Percentiles rank a stretch among this genome's conserved stretches.
These are phyloP conservation scores for Leishmania tarentolae DNA, from an alignment of 208 protist genomes.

Conservation along the genomic window DNA sequence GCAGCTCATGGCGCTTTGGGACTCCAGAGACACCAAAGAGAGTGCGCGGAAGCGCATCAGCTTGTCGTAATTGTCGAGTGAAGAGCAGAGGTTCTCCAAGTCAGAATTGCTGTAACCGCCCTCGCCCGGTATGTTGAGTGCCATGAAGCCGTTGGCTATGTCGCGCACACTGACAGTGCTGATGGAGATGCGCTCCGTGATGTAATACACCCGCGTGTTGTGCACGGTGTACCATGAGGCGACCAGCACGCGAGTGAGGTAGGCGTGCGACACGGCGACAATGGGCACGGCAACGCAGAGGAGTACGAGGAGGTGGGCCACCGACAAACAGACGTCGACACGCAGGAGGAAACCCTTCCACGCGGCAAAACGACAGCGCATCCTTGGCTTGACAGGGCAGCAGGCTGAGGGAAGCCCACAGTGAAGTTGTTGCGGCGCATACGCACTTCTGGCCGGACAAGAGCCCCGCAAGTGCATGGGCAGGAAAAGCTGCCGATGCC, in stretches of 20 bases:
- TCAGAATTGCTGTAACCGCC: neutral
- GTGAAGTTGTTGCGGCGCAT: neutral
- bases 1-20: neutral
- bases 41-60: slow-evolving; percentile 2
- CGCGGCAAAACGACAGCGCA: neutral
- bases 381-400: neutral
- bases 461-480: neutral
- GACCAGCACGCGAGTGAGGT: neutral
- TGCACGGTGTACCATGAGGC: neutral
- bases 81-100: neutral
- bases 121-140: neutral
- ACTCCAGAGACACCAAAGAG: neutral
- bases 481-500: neutral
- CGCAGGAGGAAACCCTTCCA: slow-evolving; percentile 5
- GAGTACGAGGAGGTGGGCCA: slow-evolving; percentile 8
- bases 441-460: neutral
- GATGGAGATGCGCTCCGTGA: slow-evolving; percentile 2
- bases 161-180: neutral
- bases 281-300: neutral
- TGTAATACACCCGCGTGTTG: slow-evolving; percentile 5
- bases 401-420: neutral
- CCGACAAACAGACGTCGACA: slow-evolving; percentile 16
- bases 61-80: neutral
- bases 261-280: slow-evolving; percentile 11
- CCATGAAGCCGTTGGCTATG: slow-evolving; percentile 19